phyloP scores from a whole-genome alignment of 139 green algal species.

The Volvox reticuliferus region DNA sequence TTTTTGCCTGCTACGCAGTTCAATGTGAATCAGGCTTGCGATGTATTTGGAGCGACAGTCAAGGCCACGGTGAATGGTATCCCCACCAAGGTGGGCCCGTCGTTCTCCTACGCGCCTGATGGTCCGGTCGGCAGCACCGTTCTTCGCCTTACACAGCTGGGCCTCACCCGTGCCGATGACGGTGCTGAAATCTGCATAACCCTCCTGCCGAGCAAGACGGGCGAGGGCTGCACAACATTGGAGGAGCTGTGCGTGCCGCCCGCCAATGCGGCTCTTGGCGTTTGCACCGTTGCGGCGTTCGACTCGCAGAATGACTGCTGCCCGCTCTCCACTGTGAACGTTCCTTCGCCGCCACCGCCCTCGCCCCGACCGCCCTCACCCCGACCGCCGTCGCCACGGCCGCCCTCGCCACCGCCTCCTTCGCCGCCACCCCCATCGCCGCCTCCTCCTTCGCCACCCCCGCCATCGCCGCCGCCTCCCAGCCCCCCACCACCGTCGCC shows the following conservation, averaged over 20 bases:
- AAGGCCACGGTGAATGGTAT: constrained; percentile 21
- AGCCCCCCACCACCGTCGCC: neutral
- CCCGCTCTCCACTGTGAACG: constrained; percentile 6
- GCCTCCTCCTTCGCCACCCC: neutral
- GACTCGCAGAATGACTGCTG: constrained; percentile 17
- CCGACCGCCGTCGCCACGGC: neutral
- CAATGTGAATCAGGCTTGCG: constrained; percentile 16
- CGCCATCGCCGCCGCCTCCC: neutral
- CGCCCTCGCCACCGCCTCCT: neutral
- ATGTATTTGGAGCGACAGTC: neutral
- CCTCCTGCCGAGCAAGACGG: neutral
- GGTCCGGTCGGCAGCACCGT: neutral
- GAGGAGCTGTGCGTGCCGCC: constrained; percentile 38
- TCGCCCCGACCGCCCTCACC: neutral
- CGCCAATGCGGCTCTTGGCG: neutral
- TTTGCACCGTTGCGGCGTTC: constrained; percentile 17
- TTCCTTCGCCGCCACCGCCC: constrained; percentile 14
- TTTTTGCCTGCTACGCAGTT: neutral
- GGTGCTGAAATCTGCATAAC: constrained; percentile 19
- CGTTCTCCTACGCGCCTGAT: neutral
- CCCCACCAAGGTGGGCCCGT: neutral
- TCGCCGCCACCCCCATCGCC: neutral
- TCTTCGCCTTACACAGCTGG: constrained; percentile 14
- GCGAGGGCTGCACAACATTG: constrained; percentile 20
- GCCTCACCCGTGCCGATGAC: neutral